Conservation (phyloP, 2,329 filamentous ascomycete genomes). For the Neodidymelliopsis sp. region DNA sequence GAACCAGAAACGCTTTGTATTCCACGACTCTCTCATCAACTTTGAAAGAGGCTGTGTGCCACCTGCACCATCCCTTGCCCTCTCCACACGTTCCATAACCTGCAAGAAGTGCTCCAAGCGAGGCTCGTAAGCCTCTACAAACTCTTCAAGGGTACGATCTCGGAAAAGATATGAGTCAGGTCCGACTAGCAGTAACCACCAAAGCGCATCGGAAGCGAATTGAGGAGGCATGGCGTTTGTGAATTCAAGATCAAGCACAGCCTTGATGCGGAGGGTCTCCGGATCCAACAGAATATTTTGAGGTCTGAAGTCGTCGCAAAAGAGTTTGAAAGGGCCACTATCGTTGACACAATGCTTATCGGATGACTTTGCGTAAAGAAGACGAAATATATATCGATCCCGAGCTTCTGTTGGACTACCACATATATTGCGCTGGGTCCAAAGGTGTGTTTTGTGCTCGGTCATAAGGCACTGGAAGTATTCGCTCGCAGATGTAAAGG, state of each 20-base stretch:
- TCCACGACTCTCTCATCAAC: conserved; percentile 50
- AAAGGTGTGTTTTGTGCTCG: conserved; percentile 31
- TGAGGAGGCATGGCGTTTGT: conserved; percentile 53
- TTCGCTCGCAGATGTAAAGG: conserved; percentile 28
- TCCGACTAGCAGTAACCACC: conserved; percentile 50
- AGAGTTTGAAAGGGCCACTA: conserved; percentile 49
- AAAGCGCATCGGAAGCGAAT: conserved; percentile 50
- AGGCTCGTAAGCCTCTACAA: conserved; percentile 38
- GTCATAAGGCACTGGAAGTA: conserved; percentile 31
- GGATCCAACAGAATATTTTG: conserved; percentile 52
- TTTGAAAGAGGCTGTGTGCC: conserved; percentile 24
- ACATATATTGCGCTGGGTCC: conserved; percentile 33
- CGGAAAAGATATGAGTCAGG: conserved; percentile 33
- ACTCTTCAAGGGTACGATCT: conserved; percentile 30
- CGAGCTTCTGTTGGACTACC: conserved; percentile 32
- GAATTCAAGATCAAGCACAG: conserved; percentile 53
- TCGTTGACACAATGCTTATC: conserved; percentile 31
- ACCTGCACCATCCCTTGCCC: conserved; percentile 23
- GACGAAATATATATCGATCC: conserved; percentile 31
- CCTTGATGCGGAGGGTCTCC: conserved; percentile 47
- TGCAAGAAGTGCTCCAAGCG: conserved; percentile 50
- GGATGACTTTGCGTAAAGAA: conserved; percentile 23
- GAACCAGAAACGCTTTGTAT: conserved; percentile 48
- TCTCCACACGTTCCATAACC: conserved; percentile 42
- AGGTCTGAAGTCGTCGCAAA: conserved; percentile 52